Conservation (phyloP, 2,329 filamentous ascomycete species). For the Aspergillus pseudoviridinutans region DNA sequence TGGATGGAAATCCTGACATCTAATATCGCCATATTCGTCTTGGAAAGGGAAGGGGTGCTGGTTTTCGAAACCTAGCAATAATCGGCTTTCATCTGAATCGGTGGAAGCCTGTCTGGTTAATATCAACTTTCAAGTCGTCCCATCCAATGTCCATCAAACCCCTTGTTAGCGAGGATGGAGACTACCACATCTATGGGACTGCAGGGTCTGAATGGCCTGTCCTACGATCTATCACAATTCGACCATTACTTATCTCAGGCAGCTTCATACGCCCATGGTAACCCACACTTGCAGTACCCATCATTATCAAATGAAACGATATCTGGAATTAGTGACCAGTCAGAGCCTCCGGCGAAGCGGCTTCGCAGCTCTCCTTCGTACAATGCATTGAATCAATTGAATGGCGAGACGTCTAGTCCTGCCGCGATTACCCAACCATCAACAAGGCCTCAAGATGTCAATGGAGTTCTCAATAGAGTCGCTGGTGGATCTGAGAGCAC, state of each 20-base stretch:
- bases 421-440: neutral
- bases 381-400: slow-evolving; percentile 1
- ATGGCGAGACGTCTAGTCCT: neutral
- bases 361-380: slow-evolving; percentile 10
- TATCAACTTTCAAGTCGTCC: neutral
- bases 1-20: slow-evolving; percentile 19
- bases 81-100: neutral
- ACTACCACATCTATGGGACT: slow-evolving; percentile 17
- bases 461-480: slow-evolving; percentile 2
- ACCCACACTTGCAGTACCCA: neutral
- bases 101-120: neutral
- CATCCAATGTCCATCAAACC: neutral
- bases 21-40: slow-evolving; percentile 16
- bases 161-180: slow-evolving; percentile 22
- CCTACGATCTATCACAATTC: slow-evolving; percentile 6
- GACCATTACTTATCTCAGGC: slow-evolving; percentile 12
- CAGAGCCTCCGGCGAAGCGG: slow-evolving; percentile 19
- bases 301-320: slow-evolving; percentile 3
- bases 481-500: slow-evolving; percentile 14
- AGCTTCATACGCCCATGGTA: slow-evolving; percentile 1
- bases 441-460: slow-evolving; percentile 2
- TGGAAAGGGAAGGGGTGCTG: slow-evolving; percentile 7
- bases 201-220: slow-evolving; percentile 11
- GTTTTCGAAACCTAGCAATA: neutral
- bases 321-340: neutral